These are phyloP conservation scores for Coelastrella sp. DNA, from an alignment of 139 green algal species.

Conservation along the genomic window DNA sequence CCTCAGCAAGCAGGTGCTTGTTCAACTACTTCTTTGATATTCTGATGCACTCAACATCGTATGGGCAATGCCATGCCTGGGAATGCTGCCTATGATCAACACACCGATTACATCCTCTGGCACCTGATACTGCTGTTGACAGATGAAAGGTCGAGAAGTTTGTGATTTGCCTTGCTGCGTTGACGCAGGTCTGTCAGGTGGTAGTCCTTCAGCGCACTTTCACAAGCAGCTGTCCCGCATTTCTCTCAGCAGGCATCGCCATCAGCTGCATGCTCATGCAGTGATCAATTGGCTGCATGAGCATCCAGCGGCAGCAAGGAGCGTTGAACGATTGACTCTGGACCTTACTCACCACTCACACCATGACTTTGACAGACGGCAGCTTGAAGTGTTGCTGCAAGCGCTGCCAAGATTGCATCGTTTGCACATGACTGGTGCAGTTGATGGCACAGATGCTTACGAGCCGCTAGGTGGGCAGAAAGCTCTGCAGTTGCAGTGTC, in stretches of 20 bases:
- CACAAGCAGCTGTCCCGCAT: conserved; percentile 13
- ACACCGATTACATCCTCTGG: background rate
- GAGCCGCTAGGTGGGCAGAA: conserved; percentile 39
- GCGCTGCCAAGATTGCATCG: background rate
- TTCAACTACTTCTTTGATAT: too few relatives aligned
- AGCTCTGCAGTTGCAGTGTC: too few relatives aligned
- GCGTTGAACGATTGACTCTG: background rate
- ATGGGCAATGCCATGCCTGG: background rate
- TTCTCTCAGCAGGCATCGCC: background rate
- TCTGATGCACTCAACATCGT: too few relatives aligned
- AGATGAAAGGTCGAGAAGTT: too few relatives aligned
- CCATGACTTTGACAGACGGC: conserved; percentile 27
- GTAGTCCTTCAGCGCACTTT: background rate
- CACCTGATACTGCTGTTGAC: background rate
- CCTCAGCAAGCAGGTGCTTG: background rate
- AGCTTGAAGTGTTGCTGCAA: background rate
- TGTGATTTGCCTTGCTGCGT: too few relatives aligned
- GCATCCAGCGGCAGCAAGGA: background rate
- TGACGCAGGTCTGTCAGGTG: background rate
- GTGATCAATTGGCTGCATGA: background rate
- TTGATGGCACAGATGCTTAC: conserved; percentile 40
- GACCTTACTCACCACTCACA: conserved; percentile 19
- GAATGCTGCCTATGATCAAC: background rate
- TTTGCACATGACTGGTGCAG: conserved; percentile 11
- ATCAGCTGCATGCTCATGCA: background rate